phyloP scores from a whole-genome alignment of 1,139 yeast genomes.

The Kurtzmaniella quercitrusa region DNA sequence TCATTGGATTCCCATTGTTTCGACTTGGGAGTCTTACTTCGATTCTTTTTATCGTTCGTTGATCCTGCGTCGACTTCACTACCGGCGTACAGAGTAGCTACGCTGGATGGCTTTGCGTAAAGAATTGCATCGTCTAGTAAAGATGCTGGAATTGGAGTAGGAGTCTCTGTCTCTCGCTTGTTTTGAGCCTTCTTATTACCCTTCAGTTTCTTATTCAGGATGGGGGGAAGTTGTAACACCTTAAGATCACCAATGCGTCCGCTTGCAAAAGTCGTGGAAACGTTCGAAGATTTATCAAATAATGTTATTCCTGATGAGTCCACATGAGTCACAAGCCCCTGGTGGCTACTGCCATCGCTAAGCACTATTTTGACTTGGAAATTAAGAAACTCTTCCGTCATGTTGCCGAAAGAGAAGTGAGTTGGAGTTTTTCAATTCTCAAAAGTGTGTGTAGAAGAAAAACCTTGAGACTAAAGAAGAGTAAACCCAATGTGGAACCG shows the following conservation, averaged over 20 bases:
- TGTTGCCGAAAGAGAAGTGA: not conserved
- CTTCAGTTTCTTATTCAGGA: slow-evolving; percentile 19
- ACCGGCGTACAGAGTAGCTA: slow-evolving; percentile 1
- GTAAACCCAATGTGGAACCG: too few species aligned
- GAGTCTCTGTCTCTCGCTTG: slow-evolving; percentile 6
- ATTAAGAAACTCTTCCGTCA: slow-evolving; percentile 44
- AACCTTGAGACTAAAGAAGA: not conserved
- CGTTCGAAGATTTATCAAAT: not conserved
- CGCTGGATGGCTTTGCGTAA: slow-evolving; percentile 16
- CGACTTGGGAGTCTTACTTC: slow-evolving; percentile 5
- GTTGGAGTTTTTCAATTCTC: not conserved
- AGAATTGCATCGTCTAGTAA: slow-evolving; percentile 27
- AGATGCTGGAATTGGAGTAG: slow-evolving; percentile 3
- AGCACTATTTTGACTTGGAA: slow-evolving; percentile 50
- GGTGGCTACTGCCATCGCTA: slow-evolving; percentile 40
- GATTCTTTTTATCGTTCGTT: slow-evolving; percentile 2
- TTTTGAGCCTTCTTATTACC: slow-evolving; percentile 14
- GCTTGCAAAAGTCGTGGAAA: slow-evolving; percentile 24
- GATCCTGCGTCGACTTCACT: not conserved
- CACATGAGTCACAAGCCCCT: slow-evolving; percentile 47
- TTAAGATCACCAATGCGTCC: slow-evolving; percentile 43
- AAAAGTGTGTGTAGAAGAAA: not conserved
- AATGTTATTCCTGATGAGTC: slow-evolving; percentile 21
- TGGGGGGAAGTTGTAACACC: slow-evolving; percentile 46
- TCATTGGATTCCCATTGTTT: slow-evolving; percentile 41